These are phyloP conservation scores for Blastobotrys ciferrii DNA, from an alignment of 1,139 yeast genomes.

Conservation along the genomic window DNA sequence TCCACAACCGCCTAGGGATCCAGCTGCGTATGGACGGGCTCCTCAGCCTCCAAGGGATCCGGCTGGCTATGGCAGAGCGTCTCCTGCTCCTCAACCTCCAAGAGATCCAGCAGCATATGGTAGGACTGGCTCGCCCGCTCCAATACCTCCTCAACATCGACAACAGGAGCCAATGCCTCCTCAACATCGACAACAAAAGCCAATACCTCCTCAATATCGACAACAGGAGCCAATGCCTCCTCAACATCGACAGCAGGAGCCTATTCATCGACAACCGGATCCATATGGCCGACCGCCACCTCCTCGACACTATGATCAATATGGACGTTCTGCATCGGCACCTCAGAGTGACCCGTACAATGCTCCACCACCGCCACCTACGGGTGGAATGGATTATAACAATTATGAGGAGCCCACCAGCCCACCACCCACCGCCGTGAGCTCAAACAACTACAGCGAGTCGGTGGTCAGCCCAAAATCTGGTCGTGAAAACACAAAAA, in stretches of 20 bases:
- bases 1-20: not conserved
- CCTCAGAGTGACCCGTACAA: constrained; percentile 1
- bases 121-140: constrained; percentile 1
- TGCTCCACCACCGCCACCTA: constrained; percentile 3
- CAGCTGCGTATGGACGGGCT: constrained; percentile 4
- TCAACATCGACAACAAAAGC: not conserved
- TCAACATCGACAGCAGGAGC: not conserved
- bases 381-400: not conserved
- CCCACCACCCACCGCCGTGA: constrained; percentile 21
- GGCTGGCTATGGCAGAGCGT: too few species aligned
- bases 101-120: constrained; percentile 3
- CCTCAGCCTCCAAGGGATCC: too few species aligned
- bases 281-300: constrained; percentile 2
- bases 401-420: constrained; percentile 17
- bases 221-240: not conserved
- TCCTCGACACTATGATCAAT: not conserved
- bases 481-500: constrained; percentile 17
- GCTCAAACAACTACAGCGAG: constrained; percentile 18
- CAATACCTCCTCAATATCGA: not conserved
- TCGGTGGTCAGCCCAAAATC: constrained; percentile 10
- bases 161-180: not conserved
- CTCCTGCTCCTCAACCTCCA: not conserved
- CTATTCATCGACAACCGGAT: not conserved
- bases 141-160: not conserved
- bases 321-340: constrained; percentile 3